Evolutionary conservation across 1,284 basidiomycete species (phyloP), one percentile per base, ranked within the genome.

Genomic region (Chalciporus sp.): DNA sequence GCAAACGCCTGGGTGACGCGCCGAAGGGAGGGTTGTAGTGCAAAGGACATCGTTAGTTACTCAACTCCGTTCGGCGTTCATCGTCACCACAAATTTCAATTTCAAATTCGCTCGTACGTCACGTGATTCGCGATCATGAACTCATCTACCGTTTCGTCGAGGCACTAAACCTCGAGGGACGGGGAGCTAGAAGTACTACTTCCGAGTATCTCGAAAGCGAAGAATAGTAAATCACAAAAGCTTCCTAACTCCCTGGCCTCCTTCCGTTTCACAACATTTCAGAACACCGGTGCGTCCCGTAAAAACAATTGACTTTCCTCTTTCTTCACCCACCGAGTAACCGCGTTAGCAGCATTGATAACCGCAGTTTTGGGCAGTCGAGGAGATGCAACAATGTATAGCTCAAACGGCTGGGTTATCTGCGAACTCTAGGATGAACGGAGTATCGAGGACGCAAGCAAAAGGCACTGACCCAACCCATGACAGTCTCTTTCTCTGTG

Each of bases 321-420:
- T 58, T 83, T 86, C 75, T 91, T 90, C 17, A 97, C 86, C 95
- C 96, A 99, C 35, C 87, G 80, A 16, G 88, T 88, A 28, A 98
- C 86, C 0, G 87, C 80, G 68, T 98, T 96, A 8, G 95, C 96
- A 1, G 92, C 88, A 16, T 86, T 84, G 9, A 97, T 86, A 1
- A 86, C 86, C 0, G 91, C 92, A 47, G 83, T 85, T 77, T 98
- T 97, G 2, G 94, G 88, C 47, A 98, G 68, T 47, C 84, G 78
- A 2, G 94, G 92, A 2, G 92, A 90, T 9, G 96, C 72, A 0
- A 90, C 79, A 48, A 98, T 72, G 68, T 98, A 98, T 19, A 99
- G 73, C 71, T 98, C 95, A 65, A 98, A 98, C 0, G 88, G 86
- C 61, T 92, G 86, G 0, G 95, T 98, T 57, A 95, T 90, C 95